Conservation (phyloP, 164 flowering plant species). For the Cinnamomum chago region DNA sequence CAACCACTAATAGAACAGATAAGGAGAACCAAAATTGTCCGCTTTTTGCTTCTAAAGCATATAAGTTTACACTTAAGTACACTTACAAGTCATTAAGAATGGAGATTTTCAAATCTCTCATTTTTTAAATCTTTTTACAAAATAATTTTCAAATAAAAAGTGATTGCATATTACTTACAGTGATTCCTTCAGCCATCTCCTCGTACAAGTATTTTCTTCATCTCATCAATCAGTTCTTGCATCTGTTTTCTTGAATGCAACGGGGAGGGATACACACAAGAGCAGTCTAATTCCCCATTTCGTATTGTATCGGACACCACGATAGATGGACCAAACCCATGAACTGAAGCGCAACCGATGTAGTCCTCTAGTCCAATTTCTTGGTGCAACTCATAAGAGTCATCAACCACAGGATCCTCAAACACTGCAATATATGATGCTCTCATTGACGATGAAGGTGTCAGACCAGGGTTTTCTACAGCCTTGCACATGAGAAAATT, state of each 20-base stretch:
- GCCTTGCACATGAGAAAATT: slow-evolving; percentile 87
- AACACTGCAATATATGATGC: slow-evolving; percentile 68
- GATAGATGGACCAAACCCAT: slow-evolving; percentile 76
- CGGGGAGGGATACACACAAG: slow-evolving; percentile 70
- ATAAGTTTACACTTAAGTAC: no score
- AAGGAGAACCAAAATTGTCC: no score
- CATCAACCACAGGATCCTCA: slow-evolving; percentile 52
- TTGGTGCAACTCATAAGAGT: slow-evolving; percentile 21
- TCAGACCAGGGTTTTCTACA: slow-evolving; percentile 69
- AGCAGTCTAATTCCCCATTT: slow-evolving; percentile 59
- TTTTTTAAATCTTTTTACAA: no score
- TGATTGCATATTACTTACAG: no score
- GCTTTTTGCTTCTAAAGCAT: no score
- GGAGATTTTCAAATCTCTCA: no score
- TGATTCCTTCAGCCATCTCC: slow-evolving; percentile 7
- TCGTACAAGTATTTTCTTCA: slow-evolving; percentile 49
- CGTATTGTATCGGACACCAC: slow-evolving; percentile 62
- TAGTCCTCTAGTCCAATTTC: slow-evolving; percentile 60
- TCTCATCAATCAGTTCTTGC: slow-evolving; percentile 42
- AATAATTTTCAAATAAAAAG: no score
- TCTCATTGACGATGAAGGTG: slow-evolving; percentile 59
- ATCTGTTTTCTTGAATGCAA: slow-evolving; percentile 81
- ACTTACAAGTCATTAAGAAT: no score
- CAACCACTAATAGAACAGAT: no score
- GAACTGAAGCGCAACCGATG: slow-evolving; percentile 63